Base-by-base conservation (phyloP, 148 eudicot species). In the Drosera capensis region DNA sequence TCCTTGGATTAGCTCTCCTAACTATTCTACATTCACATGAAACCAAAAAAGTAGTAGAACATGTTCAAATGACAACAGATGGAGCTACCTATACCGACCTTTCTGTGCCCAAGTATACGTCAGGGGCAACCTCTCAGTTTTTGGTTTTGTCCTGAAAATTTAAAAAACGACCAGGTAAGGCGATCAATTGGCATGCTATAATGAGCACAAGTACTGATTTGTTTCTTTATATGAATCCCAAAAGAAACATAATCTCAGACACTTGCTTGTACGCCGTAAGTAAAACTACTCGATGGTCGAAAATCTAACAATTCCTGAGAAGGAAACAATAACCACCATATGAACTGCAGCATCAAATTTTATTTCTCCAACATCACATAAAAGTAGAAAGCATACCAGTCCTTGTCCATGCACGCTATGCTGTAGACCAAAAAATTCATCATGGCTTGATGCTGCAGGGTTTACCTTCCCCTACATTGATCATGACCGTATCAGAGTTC, bases 301-400 rank as follows among this genome's bases (percentile, higher is more conserved):
- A 72, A 88, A 66, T 88, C 97, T 64, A 83, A 46, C 54, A 73
- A 75, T 38, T 86, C 97, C 97, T 88, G 40, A 41, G 46, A 45
- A 16, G 19, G 7, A 12, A 18, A 5, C 28, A 36, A 4, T 25
- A 11, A 40, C 23, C 20, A 20, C 12, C 24, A 13, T 21, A 36
- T 17, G 26, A 30, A 40, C 53, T 36, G 18, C 43, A 25, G 1
- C 20, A 8, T 8, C n/a, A n/a, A 40, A 5, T 51, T 42, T 15
- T 7, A 17, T 28, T 25, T 23, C 21, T 1, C 17, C 18, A 35
- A 20, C 24, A 26, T 48, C 21, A 51, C 13, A 12, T 21, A 47
- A 51, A 25, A 16, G n/a, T 38, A 45, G 41, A 23, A 45, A 45
- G 3, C 29, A 40, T 73, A 88, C 96, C 86, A 83, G 59, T 50